Evolutionary conservation across 495 filamentous ascomycete species (phyloP).

Genomic region (Trichocladium uniseriatum): DNA sequence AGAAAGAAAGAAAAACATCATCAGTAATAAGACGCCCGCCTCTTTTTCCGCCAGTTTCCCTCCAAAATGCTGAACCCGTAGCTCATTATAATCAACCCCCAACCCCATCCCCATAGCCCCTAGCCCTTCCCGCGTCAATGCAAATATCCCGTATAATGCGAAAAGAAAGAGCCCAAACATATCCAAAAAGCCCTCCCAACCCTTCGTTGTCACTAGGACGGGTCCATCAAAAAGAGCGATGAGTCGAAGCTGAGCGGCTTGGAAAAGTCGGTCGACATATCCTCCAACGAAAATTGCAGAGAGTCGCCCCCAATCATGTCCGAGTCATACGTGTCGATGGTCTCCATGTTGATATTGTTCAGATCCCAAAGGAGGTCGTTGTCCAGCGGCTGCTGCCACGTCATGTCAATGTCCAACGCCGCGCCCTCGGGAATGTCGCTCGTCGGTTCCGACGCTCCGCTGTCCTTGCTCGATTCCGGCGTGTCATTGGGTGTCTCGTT

Average conservation of each 20-base stretch:
- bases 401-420: slow-evolving; percentile 35
- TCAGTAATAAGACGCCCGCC: neutral
- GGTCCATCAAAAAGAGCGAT: slow-evolving; percentile 34
- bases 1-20: neutral
- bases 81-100: no score
- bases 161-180: neutral
- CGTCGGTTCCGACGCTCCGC: slow-evolving; percentile 42
- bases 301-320: slow-evolving; percentile 10
- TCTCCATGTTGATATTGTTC: slow-evolving; percentile 25
- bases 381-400: slow-evolving; percentile 36
- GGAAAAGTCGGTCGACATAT: slow-evolving; percentile 29
- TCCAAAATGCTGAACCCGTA: neutral
- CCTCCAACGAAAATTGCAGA: slow-evolving; percentile 30
- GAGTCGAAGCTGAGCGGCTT: slow-evolving; percentile 37
- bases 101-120: no score
- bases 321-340: slow-evolving; percentile 21
- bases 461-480: slow-evolving; percentile 45
- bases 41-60: neutral
- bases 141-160: neutral
- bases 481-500: slow-evolving; percentile 50
- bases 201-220: neutral
- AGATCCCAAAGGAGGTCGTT: slow-evolving; percentile 27
- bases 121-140: no score
- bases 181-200: neutral
- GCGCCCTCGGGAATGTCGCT: slow-evolving; percentile 45